phyloP scores from a whole-genome alignment of 2,329 filamentous ascomycete species.

The Pseudocercospora cruenta region DNA sequence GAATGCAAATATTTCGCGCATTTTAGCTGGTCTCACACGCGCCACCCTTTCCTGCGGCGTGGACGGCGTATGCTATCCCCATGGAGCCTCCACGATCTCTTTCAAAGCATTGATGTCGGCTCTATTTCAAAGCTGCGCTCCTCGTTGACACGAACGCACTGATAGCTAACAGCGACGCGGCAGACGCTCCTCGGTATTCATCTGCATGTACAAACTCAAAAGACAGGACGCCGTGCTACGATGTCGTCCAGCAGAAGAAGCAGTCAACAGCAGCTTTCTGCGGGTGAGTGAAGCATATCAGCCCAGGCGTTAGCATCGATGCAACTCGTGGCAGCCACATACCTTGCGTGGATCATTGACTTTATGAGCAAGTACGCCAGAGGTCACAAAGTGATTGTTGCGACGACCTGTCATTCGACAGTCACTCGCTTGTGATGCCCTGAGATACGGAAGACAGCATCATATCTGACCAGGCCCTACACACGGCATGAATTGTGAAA shows the following conservation, averaged over 20 bases:
- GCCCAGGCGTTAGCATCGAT: not conserved
- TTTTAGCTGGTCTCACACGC: not conserved
- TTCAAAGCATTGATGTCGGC: not conserved
- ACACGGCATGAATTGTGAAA: constrained; percentile 1
- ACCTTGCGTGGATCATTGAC: constrained; percentile 9
- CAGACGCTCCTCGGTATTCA: not conserved
- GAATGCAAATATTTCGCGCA: not conserved
- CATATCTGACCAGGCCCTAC: not conserved
- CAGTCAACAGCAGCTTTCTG: not conserved
- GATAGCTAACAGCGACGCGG: not conserved
- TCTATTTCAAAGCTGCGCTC: not conserved
- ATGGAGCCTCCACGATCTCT: too few relatives aligned
- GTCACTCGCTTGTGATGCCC: constrained; percentile 10
- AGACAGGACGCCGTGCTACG: not conserved
- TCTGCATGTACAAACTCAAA: not conserved
- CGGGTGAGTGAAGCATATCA: not conserved
- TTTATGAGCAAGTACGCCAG: constrained; percentile 8
- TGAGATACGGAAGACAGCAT: not conserved
- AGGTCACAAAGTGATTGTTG: not conserved
- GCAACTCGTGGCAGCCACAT: constrained; percentile 8
- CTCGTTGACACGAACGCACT: not conserved
- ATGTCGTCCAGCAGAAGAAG: not conserved
- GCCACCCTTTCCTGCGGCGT: not conserved
- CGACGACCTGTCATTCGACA: constrained; percentile 7
- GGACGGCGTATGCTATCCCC: not conserved